Evolutionary conservation across 2,329 filamentous ascomycete species (phyloP), one percentile per base, ranked within the genome.

Genomic region (Pseudonectria buxi): DNA sequence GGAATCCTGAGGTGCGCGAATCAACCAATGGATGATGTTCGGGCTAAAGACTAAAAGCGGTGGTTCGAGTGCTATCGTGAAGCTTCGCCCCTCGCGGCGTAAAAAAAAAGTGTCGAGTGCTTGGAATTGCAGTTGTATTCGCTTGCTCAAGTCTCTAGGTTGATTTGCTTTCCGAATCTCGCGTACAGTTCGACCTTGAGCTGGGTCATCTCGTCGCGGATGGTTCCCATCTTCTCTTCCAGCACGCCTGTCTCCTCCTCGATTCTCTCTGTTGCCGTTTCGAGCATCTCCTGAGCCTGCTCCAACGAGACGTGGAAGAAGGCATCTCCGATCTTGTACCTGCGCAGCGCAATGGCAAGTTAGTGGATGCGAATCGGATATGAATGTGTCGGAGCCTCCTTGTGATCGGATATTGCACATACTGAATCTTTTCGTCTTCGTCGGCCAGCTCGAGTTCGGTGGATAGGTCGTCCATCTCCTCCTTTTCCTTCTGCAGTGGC

Each of bases 261-360:
- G 44, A 95, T 79, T 52, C 73, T 76, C 43, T 81, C 72, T 6
- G 81, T 81, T 6, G 86, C 83, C 10, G 74, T 64, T 13, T 78
- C 69, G 5, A 98, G 79, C 64, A 96, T 76, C 49, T 90, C 81
- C 57, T 95, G 87, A 3, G 92, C 92, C 58, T 95, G 83, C 32
- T 81, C 67, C 12, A 95, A 74, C 7, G 84, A 81, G 34, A 98
- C 67, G 40, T 87, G 84, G 61, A 96, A 85, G 67, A 96, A 98
- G 6, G 88, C 86, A 61, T 96, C 92, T 47, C 92, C 92, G 39
- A 98, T 86, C 66, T 94, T 94, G 71, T 96, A 96, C 39, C 89
- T 95, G 58, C 24, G 24, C 7, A 16, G 33, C 14, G 32, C 4
- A 9, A 24, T 24, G 24, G 3, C 25, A 30, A 11, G 16, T 48